phyloP scores from a whole-genome alignment of 2,329 filamentous ascomycete genomes.

The Cordyceps cicadae region DNA sequence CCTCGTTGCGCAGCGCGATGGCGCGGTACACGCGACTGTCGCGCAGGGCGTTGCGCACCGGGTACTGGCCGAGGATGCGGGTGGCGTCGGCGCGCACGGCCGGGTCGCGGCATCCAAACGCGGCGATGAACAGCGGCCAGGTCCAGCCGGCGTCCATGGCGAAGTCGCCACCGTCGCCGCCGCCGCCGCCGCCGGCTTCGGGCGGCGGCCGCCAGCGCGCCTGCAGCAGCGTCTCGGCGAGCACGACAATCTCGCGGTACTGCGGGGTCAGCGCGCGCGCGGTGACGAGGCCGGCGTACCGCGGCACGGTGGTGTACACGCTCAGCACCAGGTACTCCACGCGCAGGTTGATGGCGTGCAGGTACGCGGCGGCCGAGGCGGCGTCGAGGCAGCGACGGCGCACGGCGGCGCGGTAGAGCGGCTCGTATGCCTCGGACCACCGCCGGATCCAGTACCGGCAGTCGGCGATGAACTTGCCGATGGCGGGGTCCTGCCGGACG shows the following conservation, averaged over 20 bases:
- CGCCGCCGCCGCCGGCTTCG: slow-evolving; percentile 6
- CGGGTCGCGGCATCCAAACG: slow-evolving; percentile 33
- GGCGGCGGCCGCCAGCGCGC: slow-evolving; percentile 17
- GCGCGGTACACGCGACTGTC: slow-evolving; percentile 33
- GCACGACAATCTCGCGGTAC: slow-evolving; percentile 33
- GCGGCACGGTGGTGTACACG: slow-evolving; percentile 30
- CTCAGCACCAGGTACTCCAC: slow-evolving; percentile 35
- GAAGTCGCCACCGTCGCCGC: slow-evolving; percentile 32
- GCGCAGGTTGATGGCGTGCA: slow-evolving; percentile 31
- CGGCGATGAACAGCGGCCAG: slow-evolving; percentile 34
- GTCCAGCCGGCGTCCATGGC: slow-evolving; percentile 39
- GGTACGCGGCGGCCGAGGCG: slow-evolving; percentile 18
- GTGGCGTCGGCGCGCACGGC: slow-evolving; percentile 32
- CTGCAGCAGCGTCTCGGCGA: slow-evolving; percentile 30
- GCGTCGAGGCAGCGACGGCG: slow-evolving; percentile 16
- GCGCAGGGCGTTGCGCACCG: slow-evolving; percentile 35
- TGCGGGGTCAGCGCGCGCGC: slow-evolving; percentile 32
- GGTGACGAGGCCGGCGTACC: slow-evolving; percentile 28
- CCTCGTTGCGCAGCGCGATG: slow-evolving; percentile 30
- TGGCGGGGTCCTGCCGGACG: slow-evolving; percentile 22
- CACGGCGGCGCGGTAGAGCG: slow-evolving; percentile 23
- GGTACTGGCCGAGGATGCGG: slow-evolving; percentile 31
- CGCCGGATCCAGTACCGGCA: slow-evolving; percentile 30
- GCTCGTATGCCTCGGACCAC: slow-evolving; percentile 32
- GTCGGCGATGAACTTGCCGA: slow-evolving; percentile 27